Evolutionary conservation across 805 yeast species (phyloP).

Genomic region (Saccharomycopsis capsularis): DNA sequence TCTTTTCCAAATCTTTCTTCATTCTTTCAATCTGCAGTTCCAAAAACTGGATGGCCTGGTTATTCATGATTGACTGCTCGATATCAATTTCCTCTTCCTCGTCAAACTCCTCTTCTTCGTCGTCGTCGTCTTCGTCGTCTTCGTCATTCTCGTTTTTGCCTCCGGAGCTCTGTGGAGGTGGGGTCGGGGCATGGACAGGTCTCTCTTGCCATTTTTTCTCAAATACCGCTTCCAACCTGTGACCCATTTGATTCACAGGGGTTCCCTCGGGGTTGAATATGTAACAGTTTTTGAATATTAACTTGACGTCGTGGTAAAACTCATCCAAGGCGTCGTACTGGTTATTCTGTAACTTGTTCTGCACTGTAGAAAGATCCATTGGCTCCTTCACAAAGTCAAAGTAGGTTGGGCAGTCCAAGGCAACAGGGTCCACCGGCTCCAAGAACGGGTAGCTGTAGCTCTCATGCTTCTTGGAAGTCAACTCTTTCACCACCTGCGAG

Average conservation of each 20-base stretch:
- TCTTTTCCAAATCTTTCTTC: constrained; percentile 74
- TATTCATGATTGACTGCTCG: constrained; percentile 58
- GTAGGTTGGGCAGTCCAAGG: constrained; percentile 87
- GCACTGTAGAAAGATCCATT: constrained; percentile 88
- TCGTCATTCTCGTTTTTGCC: constrained; percentile 34
- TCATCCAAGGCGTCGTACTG: constrained; percentile 85
- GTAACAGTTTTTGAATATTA: constrained; percentile 85
- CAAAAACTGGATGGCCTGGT: constrained; percentile 84
- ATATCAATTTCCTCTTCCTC: constrained; percentile 54
- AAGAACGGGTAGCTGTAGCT: constrained; percentile 83
- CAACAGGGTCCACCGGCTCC: constrained; percentile 92
- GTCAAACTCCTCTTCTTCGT: constrained; percentile 30
- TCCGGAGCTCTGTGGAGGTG: constrained; percentile 35
- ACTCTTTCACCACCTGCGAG: constrained; percentile 72
- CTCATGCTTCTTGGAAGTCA: constrained; percentile 76
- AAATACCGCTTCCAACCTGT: constrained; percentile 77
- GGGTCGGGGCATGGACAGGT: constrained; percentile 63
- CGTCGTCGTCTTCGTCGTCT: constrained; percentile 40
- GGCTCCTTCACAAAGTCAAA: constrained; percentile 82
- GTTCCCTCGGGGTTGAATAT: constrained; percentile 94
- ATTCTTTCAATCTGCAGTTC: constrained; percentile 82
- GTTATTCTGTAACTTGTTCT: constrained; percentile 73
- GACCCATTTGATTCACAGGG: constrained; percentile 94
- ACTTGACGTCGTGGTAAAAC: constrained; percentile 73
- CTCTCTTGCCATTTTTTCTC: constrained; percentile 83